Conservation (phyloP, 306 rosid genomes). For the Senna tora region DNA sequence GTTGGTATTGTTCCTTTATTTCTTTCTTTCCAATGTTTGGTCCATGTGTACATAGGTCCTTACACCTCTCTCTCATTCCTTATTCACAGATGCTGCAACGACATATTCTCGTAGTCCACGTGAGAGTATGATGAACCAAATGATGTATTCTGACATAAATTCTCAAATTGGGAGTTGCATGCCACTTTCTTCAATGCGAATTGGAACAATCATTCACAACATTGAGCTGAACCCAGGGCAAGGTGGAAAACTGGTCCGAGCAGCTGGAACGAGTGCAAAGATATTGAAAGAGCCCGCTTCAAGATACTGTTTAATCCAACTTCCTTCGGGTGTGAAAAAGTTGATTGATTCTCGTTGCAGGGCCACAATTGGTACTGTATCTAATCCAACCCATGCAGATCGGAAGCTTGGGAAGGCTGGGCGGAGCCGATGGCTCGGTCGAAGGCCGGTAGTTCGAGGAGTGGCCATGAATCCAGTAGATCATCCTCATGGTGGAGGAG, state of each 20-base stretch:
- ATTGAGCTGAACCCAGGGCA: slow-evolving; percentile 82
- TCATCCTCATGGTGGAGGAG: slow-evolving; percentile 96
- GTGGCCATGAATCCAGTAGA: slow-evolving; percentile 91
- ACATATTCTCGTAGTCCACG: slow-evolving; percentile 37
- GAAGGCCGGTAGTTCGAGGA: slow-evolving; percentile 78
- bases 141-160: slow-evolving; percentile 71
- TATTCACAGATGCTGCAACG: slow-evolving; percentile 40
- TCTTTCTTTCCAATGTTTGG: background rate
- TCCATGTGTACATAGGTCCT: background rate
- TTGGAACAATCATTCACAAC: slow-evolving; percentile 89
- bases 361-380: slow-evolving; percentile 79
- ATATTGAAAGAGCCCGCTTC: slow-evolving; percentile 77
- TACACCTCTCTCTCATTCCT: background rate
- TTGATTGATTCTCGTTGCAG: slow-evolving; percentile 69
- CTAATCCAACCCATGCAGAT: slow-evolving; percentile 76
- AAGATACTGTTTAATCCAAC: slow-evolving; percentile 57
- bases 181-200: slow-evolving; percentile 82
- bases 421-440: slow-evolving; percentile 79
- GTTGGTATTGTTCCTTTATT: background rate
- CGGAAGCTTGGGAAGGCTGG: slow-evolving; percentile 81
- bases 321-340: slow-evolving; percentile 76
- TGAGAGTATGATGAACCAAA: slow-evolving; percentile 56
- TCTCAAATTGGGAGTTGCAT: slow-evolving; percentile 83
- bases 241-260: slow-evolving; percentile 88
- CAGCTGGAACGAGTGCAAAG: slow-evolving; percentile 86